phyloP scores from a whole-genome alignment of 177 flowering plant species.

The Vitis hybrid region DNA sequence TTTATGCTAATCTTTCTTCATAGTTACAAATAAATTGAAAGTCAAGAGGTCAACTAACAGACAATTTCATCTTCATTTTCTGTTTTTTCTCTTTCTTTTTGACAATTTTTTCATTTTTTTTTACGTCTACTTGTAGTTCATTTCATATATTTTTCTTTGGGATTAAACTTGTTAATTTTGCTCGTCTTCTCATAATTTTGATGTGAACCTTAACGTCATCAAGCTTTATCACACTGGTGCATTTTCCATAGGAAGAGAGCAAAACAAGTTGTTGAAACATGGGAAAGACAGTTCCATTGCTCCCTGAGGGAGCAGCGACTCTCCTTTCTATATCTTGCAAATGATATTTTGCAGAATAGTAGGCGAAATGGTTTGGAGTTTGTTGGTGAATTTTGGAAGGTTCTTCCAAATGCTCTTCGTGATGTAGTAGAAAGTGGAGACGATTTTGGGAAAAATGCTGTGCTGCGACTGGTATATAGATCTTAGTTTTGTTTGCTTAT shows the following conservation, averaged over 20 bases:
- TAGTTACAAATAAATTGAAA: too few relatives aligned
- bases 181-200: too few relatives aligned
- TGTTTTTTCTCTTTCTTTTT: too few relatives aligned
- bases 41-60: too few relatives aligned
- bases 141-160: too few relatives aligned
- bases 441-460: slow-evolving; percentile 67
- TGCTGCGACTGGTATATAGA: slow-evolving; percentile 58
- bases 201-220: slow-evolving; percentile 42
- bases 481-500: too few relatives aligned
- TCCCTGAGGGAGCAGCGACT: slow-evolving; percentile 76
- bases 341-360: slow-evolving; percentile 94
- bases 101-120: too few relatives aligned
- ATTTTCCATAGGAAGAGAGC: slow-evolving; percentile 92
- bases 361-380: slow-evolving; percentile 87
- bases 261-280: slow-evolving; percentile 91
- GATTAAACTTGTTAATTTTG: too few relatives aligned
- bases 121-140: too few relatives aligned
- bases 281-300: slow-evolving; percentile 83
- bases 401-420: slow-evolving; percentile 89
- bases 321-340: slow-evolving; percentile 92
- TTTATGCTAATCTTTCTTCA: too few relatives aligned
- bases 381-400: slow-evolving; percentile 96
- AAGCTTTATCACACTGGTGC: slow-evolving; percentile 97
- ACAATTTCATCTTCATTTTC: too few relatives aligned
- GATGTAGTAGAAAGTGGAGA: slow-evolving; percentile 81